Evolutionary conservation across 2,329 filamentous ascomycete species (phyloP).

Genomic region (Alternaria sp.): DNA sequence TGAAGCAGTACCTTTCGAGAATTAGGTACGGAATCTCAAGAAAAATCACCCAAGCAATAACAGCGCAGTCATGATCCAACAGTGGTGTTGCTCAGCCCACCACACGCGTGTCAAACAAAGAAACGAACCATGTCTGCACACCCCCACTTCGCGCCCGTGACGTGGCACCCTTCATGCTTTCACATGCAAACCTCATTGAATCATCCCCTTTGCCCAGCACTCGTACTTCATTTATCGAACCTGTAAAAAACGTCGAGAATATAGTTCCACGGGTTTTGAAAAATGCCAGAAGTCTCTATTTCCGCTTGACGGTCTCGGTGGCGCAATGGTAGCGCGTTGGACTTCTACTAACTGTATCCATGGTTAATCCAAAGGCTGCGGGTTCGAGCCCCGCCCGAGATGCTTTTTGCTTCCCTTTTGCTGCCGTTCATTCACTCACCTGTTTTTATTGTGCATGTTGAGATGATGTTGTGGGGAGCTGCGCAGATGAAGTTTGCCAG

Average conservation of each 20-base stretch:
- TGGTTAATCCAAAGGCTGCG: conserved; percentile 39
- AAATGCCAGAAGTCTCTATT: conserved; percentile 29
- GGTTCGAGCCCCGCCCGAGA: conserved; percentile 44
- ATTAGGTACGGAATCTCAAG: neutral
- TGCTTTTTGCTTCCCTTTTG: conserved; percentile 26
- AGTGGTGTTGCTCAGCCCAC: neutral
- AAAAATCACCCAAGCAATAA: neutral
- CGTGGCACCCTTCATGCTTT: neutral
- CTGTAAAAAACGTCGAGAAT: too few relatives aligned
- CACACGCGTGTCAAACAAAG: neutral
- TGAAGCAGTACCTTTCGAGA: neutral
- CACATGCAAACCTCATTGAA: neutral
- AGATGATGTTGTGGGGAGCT: neutral
- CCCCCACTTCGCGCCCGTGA: neutral
- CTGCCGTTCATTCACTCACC: neutral
- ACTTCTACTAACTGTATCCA: conserved; percentile 30
- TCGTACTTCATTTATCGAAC: too few relatives aligned
- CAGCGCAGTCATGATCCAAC: too few relatives aligned
- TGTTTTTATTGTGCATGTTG: neutral
- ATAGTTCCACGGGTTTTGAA: too few relatives aligned
- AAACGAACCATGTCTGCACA: neutral
- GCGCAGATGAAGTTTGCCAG: neutral
- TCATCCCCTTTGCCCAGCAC: too few relatives aligned
- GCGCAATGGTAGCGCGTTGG: conserved; percentile 46
- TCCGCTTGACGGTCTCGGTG: conserved; percentile 33